Evolutionary conservation across 768 basidiomycete species (phyloP).

Genomic region (Russula vinacea): DNA sequence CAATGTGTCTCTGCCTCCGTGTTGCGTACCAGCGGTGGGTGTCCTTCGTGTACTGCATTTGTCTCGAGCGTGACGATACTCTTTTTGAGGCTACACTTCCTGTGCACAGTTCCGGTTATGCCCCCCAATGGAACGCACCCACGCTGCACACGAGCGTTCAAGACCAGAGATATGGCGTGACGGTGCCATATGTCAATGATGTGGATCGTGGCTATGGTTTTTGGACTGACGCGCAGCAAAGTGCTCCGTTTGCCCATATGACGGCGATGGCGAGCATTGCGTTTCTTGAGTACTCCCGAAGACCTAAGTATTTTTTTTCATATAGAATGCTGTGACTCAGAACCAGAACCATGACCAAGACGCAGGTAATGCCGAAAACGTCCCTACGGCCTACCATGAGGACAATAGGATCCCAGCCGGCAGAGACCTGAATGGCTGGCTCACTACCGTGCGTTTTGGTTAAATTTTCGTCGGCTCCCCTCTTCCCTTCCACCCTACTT

Average conservation of each 20-base stretch:
- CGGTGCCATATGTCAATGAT: neutral
- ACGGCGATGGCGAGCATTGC: neutral
- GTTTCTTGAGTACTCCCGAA: neutral
- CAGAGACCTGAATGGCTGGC: neutral
- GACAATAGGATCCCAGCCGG: neutral
- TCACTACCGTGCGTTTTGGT: conserved; percentile 3
- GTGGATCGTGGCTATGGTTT: neutral
- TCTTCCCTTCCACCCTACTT: neutral
- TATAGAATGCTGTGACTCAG: neutral
- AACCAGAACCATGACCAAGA: neutral
- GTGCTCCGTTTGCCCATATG: neutral
- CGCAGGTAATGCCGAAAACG: neutral
- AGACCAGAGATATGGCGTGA: neutral
- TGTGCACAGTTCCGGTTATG: neutral
- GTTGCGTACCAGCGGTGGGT: neutral
- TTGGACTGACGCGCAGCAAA: neutral
- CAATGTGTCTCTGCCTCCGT: neutral
- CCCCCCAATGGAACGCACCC: conserved; percentile 1
- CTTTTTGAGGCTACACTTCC: neutral
- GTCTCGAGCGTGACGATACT: neutral
- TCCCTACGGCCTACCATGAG: neutral
- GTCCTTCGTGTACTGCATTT: neutral
- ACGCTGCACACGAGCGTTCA: neutral
- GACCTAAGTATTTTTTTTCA: neutral
- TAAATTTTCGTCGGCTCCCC: neutral